Conservation (phyloP, 768 basidiomycete species). For the Cytidiella melzeri region DNA sequence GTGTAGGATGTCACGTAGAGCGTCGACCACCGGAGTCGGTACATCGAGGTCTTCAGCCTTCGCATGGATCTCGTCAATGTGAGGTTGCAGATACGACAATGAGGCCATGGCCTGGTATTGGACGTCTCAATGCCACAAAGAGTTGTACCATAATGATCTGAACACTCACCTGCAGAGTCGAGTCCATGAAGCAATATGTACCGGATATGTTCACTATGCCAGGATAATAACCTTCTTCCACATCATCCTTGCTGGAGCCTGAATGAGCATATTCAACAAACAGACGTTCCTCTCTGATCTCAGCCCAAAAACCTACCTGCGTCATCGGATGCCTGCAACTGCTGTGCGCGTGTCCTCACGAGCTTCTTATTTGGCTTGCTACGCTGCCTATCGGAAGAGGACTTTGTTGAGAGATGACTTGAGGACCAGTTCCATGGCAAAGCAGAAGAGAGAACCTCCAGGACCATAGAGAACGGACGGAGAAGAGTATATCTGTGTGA, state of each 20-base stretch:
- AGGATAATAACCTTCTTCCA: conserved; percentile 56
- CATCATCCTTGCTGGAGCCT: conserved; percentile 10
- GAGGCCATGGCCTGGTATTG: conserved; percentile 79
- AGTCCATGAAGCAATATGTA: conserved; percentile 97
- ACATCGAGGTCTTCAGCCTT: conserved; percentile 78
- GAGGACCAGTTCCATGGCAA: conserved; percentile 64
- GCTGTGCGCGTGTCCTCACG: conserved; percentile 49
- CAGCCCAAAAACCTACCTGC: conserved; percentile 21
- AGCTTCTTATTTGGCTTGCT: conserved; percentile 42
- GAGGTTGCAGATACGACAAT: conserved; percentile 70
- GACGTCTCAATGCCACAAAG: not conserved
- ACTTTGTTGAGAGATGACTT: conserved; percentile 9
- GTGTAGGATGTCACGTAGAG: conserved; percentile 63
- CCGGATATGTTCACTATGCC: conserved; percentile 95
- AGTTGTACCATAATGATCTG: not conserved
- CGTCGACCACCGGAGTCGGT: conserved; percentile 81
- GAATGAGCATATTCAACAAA: not conserved
- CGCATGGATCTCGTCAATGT: conserved; percentile 68
- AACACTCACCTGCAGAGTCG: conserved; percentile 73
- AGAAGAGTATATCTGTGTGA: conserved; percentile 21
- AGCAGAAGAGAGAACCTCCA: conserved; percentile 48
- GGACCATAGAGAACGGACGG: conserved; percentile 39
- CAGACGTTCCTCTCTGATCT: not conserved
- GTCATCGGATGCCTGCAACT: conserved; percentile 37
- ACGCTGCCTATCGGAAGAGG: conserved; percentile 22